Conservation (phyloP, 176 grass and related monocot genomes). For the Microstegium vimineum region DNA sequence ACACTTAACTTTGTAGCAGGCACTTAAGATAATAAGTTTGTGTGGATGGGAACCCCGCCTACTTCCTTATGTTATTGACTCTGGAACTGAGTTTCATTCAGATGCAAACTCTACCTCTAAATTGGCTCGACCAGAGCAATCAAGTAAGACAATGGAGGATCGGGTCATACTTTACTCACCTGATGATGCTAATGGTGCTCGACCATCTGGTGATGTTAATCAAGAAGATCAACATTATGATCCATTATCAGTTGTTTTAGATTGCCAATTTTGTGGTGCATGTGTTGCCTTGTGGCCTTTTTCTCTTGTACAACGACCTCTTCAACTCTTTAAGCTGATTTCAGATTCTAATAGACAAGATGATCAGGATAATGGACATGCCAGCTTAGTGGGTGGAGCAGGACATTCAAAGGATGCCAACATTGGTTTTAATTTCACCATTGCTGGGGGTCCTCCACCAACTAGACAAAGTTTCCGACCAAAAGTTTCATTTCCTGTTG, state of each 20-base stretch:
- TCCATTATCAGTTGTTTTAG: conserved; percentile 79
- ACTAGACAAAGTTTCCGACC: conserved; percentile 83
- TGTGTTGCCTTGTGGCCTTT: conserved; percentile 90
- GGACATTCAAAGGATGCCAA: conserved; percentile 42
- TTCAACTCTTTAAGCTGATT: conserved; percentile 71
- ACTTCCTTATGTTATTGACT: conserved; percentile 84
- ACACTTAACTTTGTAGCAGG: conserved; percentile 43
- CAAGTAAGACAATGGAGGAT: conserved; percentile 35
- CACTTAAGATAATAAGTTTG: conserved; percentile 80
- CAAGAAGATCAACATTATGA: conserved; percentile 49
- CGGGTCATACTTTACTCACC: conserved; percentile 45
- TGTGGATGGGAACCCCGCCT: conserved; percentile 85
- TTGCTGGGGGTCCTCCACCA: conserved; percentile 84
- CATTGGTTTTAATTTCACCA: conserved; percentile 75
- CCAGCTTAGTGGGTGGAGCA: conserved; percentile 26
- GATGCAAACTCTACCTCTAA: conserved; percentile 32
- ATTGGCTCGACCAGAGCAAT: conserved; percentile 37
- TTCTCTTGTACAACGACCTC: conserved; percentile 56
- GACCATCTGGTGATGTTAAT: conserved; percentile 17
- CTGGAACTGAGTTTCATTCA: conserved; percentile 48
- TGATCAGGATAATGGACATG: conserved; percentile 40
- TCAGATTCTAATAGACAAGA: conserved; percentile 53
- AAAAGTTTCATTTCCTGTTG: conserved; percentile 78
- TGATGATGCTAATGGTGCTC: conserved; percentile 39
- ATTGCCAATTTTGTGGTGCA: conserved; percentile 93